Evolutionary conservation across 2,329 filamentous ascomycete genomes (phyloP).

Genomic region (Aspergillus transmontanensis): DNA sequence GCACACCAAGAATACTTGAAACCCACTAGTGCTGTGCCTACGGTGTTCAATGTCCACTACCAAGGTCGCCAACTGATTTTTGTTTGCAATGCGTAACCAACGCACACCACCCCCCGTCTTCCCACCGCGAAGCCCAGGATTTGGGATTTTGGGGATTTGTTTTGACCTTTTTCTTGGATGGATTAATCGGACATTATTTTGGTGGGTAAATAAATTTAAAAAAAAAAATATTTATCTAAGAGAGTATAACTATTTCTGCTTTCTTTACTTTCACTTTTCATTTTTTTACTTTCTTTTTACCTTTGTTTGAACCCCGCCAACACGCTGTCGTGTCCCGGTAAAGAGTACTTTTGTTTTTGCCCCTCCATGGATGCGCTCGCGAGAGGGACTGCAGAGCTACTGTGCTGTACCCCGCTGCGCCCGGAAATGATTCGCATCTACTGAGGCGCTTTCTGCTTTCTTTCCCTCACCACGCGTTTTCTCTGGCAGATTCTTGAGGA

Average conservation of each 20-base stretch:
- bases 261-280: background rate
- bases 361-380: background rate
- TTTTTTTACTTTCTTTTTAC: background rate
- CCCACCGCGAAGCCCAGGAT: background rate
- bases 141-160: background rate
- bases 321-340: background rate
- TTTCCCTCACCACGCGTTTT: background rate
- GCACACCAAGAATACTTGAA: conserved; percentile 1
- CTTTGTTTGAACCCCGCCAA: background rate
- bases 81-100: background rate
- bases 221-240: background rate
- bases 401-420: background rate
- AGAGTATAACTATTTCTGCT: background rate
- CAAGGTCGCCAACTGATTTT: background rate
- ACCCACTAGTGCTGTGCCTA: conserved; percentile 9
- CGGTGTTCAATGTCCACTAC: background rate
- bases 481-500: background rate
- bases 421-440: background rate
- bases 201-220: background rate
- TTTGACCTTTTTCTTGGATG: background rate
- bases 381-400: background rate
- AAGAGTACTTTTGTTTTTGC: conserved; percentile 1
- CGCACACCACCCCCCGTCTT: background rate
- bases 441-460: background rate
- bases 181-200: background rate